Evolutionary conservation across 805 yeast species (phyloP).

Genomic region (Metschnikowia orientalis): DNA sequence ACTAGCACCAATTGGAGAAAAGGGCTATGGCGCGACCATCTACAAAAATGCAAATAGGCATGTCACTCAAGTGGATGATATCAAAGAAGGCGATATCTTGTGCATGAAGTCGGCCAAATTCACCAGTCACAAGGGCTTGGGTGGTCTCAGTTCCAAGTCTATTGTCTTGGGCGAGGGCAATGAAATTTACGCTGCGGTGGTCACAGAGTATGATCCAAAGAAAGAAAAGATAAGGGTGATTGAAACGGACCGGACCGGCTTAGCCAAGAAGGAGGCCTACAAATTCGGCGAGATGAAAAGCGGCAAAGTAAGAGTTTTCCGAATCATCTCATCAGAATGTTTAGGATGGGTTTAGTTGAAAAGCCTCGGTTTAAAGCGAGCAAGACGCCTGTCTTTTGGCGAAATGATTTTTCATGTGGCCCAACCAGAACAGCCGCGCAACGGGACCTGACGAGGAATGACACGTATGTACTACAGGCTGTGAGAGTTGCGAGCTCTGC

Average conservation of each 20-base stretch:
- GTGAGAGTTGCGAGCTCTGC: too few relatives aligned
- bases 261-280: constrained; percentile 57
- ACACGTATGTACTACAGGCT: too few relatives aligned
- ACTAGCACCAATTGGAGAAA: constrained; percentile 56
- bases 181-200: constrained; percentile 45
- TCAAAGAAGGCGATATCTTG: constrained; percentile 80
- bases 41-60: constrained; percentile 47
- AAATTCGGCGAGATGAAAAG: constrained; percentile 66
- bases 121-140: constrained; percentile 56
- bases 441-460: too few relatives aligned
- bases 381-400: too few relatives aligned
- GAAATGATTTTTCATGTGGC: too few relatives aligned
- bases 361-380: too few relatives aligned
- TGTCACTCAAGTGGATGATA: constrained; percentile 53
- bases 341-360: too few relatives aligned
- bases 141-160: constrained; percentile 24
- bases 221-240: constrained; percentile 69
- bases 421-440: too few relatives aligned
- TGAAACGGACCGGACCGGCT: constrained; percentile 49
- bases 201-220: constrained; percentile 67
- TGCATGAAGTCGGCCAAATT: constrained; percentile 74
- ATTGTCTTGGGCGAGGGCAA: constrained; percentile 56
- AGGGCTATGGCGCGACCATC: constrained; percentile 69
- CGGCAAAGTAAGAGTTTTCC: constrained; percentile 76
- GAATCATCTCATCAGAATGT: constrained; percentile 69